Evolutionary conservation across 495 filamentous ascomycete species (phyloP), one percentile per base, ranked within the genome.

Genomic region (Letharia lupina): DNA sequence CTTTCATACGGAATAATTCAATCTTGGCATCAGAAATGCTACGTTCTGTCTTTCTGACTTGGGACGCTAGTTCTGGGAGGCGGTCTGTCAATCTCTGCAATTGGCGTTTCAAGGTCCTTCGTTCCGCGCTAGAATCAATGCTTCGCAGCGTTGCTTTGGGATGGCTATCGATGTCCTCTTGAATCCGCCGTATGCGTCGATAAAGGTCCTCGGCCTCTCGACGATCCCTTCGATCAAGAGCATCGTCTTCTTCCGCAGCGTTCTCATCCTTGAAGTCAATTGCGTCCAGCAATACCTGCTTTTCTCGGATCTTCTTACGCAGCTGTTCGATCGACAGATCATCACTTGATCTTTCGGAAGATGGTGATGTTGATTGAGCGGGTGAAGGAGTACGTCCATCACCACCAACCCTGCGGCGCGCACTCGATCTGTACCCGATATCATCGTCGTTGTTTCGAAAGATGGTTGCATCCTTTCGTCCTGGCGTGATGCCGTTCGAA

Each of bases 221-320:
- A 62, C 91, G 85, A 75, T 99, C 95, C 64, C 88, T 85, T 57
- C 94, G 87, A 72, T 98, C 95, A 37, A 97, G 82, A 28, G 87
- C 87, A 67, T 97, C 94, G 68, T 98, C 94, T 74, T 97, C 89
- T 70, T 98, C 95, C 3, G 84, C 86, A 58, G 84, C 82, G 73
- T 90, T 90, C 76, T 97, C 93, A 69, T 98, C 95, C 70, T 91
- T 89, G 75, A 96, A 97, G 72, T 99, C 95, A 74, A 96, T 92
- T 3, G 95, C 94, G 74, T 98, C 93, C n/a, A 99, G 82, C 70
- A 99, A 81, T 20, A 99, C 85, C 75, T 96, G 91, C 73, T 94
- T 92, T 79, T 99, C 95, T 57, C 87, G 90, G 67, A 99, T 91
- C 75, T 91, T 91, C 81, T 98, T 99, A 40, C 82, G 86, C 61